These are phyloP conservation scores for Sarocladium oryzae DNA, from an alignment of 2,329 filamentous ascomycete species.

Conservation along the genomic window DNA sequence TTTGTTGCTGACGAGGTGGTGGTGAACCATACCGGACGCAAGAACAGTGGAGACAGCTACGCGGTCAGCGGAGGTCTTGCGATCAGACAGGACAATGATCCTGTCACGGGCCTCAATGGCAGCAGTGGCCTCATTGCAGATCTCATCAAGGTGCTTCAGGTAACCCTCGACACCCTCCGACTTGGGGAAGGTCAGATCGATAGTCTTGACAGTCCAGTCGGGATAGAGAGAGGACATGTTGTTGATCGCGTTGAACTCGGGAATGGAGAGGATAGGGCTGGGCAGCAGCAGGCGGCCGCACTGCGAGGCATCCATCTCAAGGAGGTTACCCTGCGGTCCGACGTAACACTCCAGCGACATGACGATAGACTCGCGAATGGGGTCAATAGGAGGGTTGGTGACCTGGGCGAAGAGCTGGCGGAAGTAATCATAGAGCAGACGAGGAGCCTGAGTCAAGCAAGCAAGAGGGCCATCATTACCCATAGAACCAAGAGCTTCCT, in stretches of 20 bases:
- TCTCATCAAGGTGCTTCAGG: slow-evolving; percentile 77
- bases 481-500: slow-evolving; percentile 96
- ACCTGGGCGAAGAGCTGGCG: slow-evolving; percentile 95
- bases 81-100: slow-evolving; percentile 84
- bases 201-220: slow-evolving; percentile 81
- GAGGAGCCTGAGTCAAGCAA: slow-evolving; percentile 82
- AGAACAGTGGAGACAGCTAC: slow-evolving; percentile 81
- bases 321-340: slow-evolving; percentile 87
- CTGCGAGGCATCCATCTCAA: slow-evolving; percentile 89
- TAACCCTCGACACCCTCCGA: slow-evolving; percentile 76
- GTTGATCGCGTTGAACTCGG: slow-evolving; percentile 82
- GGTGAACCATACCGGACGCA: slow-evolving; percentile 89
- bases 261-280: slow-evolving; percentile 81
- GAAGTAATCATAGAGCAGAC: slow-evolving; percentile 93
- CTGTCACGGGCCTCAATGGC: slow-evolving; percentile 79
- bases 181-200: slow-evolving; percentile 93
- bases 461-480: slow-evolving; percentile 93
- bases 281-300: slow-evolving; percentile 80
- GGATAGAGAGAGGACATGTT: slow-evolving; percentile 67
- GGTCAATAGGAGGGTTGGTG: slow-evolving; percentile 95
- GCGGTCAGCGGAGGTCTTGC: slow-evolving; percentile 73
- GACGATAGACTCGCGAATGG: slow-evolving; percentile 93
- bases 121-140: slow-evolving; percentile 77
- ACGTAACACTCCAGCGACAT: slow-evolving; percentile 98
- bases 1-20: slow-evolving; percentile 91